phyloP scores from a whole-genome alignment of 2,329 filamentous ascomycete species.

The Paramyrothecium roridum region DNA sequence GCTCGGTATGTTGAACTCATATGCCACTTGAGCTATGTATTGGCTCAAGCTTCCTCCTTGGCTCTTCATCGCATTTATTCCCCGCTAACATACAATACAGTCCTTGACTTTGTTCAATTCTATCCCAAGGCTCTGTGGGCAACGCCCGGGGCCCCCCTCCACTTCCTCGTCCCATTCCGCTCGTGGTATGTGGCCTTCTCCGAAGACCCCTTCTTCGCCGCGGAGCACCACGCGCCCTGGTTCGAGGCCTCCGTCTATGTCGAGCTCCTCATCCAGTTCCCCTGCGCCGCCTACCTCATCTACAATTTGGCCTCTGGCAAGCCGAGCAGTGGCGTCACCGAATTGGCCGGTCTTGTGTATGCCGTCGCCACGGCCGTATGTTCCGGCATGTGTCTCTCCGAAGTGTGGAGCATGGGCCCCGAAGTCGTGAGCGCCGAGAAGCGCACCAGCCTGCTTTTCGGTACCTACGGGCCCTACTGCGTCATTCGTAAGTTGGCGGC shows the following conservation, averaged over 20 bases:
- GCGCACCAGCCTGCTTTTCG: conserved; percentile 44
- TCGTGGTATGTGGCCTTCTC: conserved; percentile 42
- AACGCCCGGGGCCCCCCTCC: conserved; percentile 38
- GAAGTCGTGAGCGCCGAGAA: conserved; percentile 38
- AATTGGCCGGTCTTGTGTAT: conserved; percentile 51
- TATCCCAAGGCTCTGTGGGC: conserved; percentile 47
- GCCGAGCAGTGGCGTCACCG: conserved; percentile 34
- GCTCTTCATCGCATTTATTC: neutral
- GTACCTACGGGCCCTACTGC: conserved; percentile 50
- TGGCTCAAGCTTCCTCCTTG: neutral
- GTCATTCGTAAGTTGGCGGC: conserved; percentile 44
- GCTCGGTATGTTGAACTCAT: conserved; percentile 22
- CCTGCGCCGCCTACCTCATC: conserved; percentile 46
- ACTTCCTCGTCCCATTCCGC: conserved; percentile 43
- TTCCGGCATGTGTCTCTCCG: conserved; percentile 47
- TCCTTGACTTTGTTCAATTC: conserved; percentile 50
- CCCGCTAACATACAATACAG: conserved; percentile 26
- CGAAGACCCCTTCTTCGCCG: conserved; percentile 51
- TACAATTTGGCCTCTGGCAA: conserved; percentile 29
- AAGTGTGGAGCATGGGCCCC: conserved; percentile 46
- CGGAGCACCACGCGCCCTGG: conserved; percentile 40
- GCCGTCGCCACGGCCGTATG: conserved; percentile 49
- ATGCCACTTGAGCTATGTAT: neutral
- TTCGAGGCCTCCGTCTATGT: conserved; percentile 48
- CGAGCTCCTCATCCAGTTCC: conserved; percentile 49